Conservation (phyloP, 2,329 filamentous ascomycete species). For the Lachnellula willkommii region DNA sequence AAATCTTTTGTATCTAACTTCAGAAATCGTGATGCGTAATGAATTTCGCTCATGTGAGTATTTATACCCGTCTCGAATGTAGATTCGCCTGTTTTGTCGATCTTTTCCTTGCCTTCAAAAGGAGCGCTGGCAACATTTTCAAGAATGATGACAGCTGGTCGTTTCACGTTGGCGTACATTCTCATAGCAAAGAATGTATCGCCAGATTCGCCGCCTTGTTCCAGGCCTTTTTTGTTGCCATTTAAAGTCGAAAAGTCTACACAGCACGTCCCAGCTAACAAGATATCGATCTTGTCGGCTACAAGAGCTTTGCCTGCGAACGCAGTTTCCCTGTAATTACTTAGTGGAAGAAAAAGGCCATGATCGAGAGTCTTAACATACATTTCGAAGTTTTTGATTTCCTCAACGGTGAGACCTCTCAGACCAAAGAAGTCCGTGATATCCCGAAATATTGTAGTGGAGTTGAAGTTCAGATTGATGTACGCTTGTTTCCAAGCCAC, state of each 20-base stretch:
- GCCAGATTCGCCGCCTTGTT: conserved; percentile 57
- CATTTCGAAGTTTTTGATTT: conserved; percentile 31
- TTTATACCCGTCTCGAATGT: conserved; percentile 11
- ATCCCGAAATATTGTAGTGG: conserved; percentile 51
- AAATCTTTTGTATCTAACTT: conserved; percentile 64
- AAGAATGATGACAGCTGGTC: conserved; percentile 60
- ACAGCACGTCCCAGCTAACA: conserved; percentile 70
- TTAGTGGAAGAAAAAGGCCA: conserved; percentile 6
- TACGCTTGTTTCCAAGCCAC: conserved; percentile 60
- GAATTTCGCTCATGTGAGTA: conserved; percentile 31
- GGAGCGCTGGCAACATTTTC: conserved; percentile 64
- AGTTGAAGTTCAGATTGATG: conserved; percentile 54
- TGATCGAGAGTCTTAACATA: conserved; percentile 33
- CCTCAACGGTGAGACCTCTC: conserved; percentile 24
- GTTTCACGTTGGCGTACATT: conserved; percentile 47
- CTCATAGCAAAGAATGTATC: conserved; percentile 60
- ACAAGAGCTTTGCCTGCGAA: conserved; percentile 56
- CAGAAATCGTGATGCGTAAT: conserved; percentile 48
- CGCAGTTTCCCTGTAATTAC: conserved; percentile 52
- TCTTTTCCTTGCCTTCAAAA: conserved; percentile 39
- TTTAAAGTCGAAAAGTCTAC: conserved; percentile 70
- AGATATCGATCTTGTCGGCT: conserved; percentile 54
- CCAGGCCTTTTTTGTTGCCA: conserved; percentile 44
- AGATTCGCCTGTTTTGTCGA: conserved; percentile 4
- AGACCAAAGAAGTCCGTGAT: conserved; percentile 47